Base-by-base conservation (phyloP, 83 land plant genomes). In the Thuja plicata region DNA sequence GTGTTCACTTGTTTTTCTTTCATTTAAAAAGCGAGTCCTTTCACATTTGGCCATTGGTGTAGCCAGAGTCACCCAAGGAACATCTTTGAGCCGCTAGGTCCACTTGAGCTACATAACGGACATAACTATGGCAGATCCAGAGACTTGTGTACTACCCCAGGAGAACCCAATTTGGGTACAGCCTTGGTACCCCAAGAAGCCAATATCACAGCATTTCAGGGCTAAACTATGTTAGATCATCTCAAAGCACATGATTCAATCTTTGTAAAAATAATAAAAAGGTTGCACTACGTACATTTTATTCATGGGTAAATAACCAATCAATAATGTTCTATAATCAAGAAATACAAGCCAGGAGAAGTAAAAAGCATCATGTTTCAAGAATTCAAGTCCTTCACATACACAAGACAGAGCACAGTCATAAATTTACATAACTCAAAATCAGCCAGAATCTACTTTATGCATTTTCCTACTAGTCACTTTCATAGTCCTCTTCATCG, bases 401-500 rank as follows among this genome's bases (percentile, higher is more conserved):
- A 35, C 35, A 76, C 79, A 13, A 13, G 79, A 35, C 16, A 76
- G 40, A 13, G 79, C 79, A 66, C 73, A 66, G 79, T 76, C 79
- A 76, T 76, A 76, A 35, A 76, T 32, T 34, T 35, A 76, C 79
- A 11, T 76, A 35, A 74, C 37, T 32, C 30, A 27, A 71, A 71
- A n/a, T n/a, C 34, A 32, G 35, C 35, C 79, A 32, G 79, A 32
- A 76, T 76, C 79, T 35, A 5, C 19, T 76, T 76, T 76, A 34
- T 76, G 79, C 38, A 32, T 35, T 76, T 34, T 30, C 50, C 38
- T 16, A 24, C 89, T 73, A 96, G 27, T 98, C 99, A 70, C 99
- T 98, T 81, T 97, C 99, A 88, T 93, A 96, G 88, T 98, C 99
- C 13, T 98, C 99, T 30, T 98, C 99, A 89, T 98, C 99, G 16